Conservation (phyloP, 2,329 filamentous ascomycete genomes). For the Penicillium sp. region DNA sequence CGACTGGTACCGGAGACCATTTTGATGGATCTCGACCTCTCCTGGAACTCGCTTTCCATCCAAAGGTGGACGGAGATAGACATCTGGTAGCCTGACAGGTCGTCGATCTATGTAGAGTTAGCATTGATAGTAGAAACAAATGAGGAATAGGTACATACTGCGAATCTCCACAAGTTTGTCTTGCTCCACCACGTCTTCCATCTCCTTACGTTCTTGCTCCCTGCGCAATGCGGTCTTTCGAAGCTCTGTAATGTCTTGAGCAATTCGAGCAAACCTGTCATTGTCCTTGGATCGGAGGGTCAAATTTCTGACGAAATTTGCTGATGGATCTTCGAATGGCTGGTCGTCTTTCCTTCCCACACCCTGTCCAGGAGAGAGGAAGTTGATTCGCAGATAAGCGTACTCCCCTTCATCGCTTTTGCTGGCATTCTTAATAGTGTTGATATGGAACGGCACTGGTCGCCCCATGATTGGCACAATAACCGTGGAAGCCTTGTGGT, state of each 20-base stretch:
- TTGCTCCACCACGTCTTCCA: constrained; percentile 98
- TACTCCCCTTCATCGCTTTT: constrained; percentile 95
- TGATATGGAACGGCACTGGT: constrained; percentile 95
- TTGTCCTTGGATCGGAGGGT: constrained; percentile 92
- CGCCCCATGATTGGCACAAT: constrained; percentile 96
- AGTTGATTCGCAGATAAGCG: constrained; percentile 92
- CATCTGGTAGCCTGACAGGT: constrained; percentile 83
- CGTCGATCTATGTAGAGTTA: constrained; percentile 70
- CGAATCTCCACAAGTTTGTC: constrained; percentile 94
- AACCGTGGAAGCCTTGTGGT: constrained; percentile 83
- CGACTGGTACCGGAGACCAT: constrained; percentile 93
- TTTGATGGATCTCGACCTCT: constrained; percentile 96
- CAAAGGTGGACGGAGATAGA: constrained; percentile 91
- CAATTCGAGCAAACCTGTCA: constrained; percentile 83
- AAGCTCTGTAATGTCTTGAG: constrained; percentile 89
- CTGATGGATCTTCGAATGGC: constrained; percentile 92
- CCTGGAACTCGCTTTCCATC: constrained; percentile 96
- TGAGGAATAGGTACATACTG: constrained; percentile 55
- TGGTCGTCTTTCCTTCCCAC: constrained; percentile 96
- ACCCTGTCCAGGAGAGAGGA: constrained; percentile 93
- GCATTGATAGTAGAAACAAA: constrained; percentile 18
- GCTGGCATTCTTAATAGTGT: constrained; percentile 97
- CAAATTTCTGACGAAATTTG: constrained; percentile 91
- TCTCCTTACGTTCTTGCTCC: constrained; percentile 98
- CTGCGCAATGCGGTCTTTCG: constrained; percentile 88